Evolutionary conservation across 208 protist species (phyloP), one percentile per base, ranked within the genome.

Genomic region (Trypanosoma cruzi): DNA sequence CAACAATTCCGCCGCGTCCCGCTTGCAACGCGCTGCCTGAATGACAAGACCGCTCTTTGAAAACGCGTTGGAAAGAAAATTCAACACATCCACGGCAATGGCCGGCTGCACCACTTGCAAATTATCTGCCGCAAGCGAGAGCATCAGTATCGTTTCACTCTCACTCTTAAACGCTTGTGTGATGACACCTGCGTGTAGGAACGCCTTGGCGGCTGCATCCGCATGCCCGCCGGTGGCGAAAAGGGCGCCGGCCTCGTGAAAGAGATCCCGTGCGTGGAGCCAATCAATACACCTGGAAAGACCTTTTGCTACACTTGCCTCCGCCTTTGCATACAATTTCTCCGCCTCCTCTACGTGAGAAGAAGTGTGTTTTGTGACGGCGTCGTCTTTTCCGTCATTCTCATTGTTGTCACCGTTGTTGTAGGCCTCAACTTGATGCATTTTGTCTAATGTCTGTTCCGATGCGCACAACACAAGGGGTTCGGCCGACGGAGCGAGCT

Each of bases 171-270:
- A 88, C 28, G 81, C 80, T 20, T 81, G 79, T 60, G 85, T 86
- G 66, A 94, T 92, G 60, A 88, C 80, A 48, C 86, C 78, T 28
- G 89, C 89, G 57, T 88, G 74, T 11, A 92, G 75, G 59, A 92
- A 82, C 56, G 79, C 79, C 22, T 71, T 70, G 2, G 86, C 86
- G 0, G 89, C 81, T 37, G 65, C 71, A 0, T 76, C 63, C 4
- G 79, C 44, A 55, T 77, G 74, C 16, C 86, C 89, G 37, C 73
- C 57, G 34, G 74, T 65, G 28, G 84, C 73, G 52, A 92, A 90
- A 37, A 92, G 69, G 0, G 80, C 67, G n/a, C 89, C 89, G 4
- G 84, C 78, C n/a, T 87, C 80, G 67, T 85, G 84, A 55, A 91
- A 92, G n/a, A 73, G 28, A 46, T 94, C 89, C 26, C 82, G 83